Percentiles rank a stretch among this genome's conserved stretches.
phyloP scores from a whole-genome alignment of 2,329 filamentous ascomycete species.

The Pyrenophora tritici-repentis region DNA sequence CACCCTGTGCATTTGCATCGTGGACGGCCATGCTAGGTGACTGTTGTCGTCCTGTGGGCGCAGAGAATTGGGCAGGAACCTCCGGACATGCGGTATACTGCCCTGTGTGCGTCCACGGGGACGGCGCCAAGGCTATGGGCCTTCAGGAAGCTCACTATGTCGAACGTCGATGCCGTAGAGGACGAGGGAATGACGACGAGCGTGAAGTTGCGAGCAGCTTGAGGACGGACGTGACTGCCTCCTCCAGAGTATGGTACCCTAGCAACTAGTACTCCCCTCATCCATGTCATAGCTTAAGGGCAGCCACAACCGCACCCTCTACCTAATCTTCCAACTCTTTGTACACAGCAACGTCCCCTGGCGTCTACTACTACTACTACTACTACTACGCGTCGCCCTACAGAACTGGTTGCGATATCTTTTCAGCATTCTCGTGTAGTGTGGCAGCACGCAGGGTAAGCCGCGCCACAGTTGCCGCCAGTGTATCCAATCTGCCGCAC shows the following conservation, averaged over 20 bases:
- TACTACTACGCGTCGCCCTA: not conserved
- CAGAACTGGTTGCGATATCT: not conserved
- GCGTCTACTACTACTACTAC: constrained; percentile 1
- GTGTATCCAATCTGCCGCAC: not conserved
- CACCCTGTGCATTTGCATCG: too few relatives aligned
- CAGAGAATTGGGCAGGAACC: not conserved
- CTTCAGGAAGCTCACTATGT: not conserved
- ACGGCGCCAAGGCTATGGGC: not conserved
- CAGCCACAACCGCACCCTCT: constrained; percentile 15
- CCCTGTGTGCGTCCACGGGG: not conserved
- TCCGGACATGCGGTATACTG: not conserved
- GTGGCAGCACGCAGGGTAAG: not conserved
- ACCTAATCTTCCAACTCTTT: constrained; percentile 2
- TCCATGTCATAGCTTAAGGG: constrained; percentile 19
- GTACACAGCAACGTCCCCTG: constrained; percentile 1
- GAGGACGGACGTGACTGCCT: constrained; percentile 12
- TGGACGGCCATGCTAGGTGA: not conserved
- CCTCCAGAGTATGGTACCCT: constrained; percentile 28
- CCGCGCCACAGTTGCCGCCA: constrained; percentile 1
- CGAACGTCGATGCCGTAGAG: constrained; percentile 1
- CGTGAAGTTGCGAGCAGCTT: constrained; percentile 8
- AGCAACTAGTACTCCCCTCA: constrained; percentile 25
- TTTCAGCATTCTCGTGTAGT: not conserved
- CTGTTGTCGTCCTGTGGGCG: not conserved
- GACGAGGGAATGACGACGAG: constrained; percentile 6